A percentile compares a stretch with the other conserved stretches of the same genome.
These are phyloP conservation scores for Aureobasidium sp. DNA, from an alignment of 2,329 filamentous ascomycete genomes.

Conservation along the genomic window DNA sequence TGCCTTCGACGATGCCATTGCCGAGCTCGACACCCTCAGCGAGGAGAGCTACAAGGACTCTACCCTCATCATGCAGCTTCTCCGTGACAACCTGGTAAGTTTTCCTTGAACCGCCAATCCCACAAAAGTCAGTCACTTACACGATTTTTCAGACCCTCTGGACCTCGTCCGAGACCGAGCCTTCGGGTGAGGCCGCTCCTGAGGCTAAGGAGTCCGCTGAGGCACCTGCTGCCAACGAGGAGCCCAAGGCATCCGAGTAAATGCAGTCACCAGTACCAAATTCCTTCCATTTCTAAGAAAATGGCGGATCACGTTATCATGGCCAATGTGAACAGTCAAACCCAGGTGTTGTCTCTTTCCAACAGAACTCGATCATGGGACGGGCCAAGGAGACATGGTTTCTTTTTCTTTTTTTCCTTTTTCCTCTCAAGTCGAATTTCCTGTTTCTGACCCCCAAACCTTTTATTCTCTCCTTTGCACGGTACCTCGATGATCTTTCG, in stretches of 20 bases:
- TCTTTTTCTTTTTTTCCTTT: slow-evolving; percentile 14
- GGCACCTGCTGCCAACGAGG: slow-evolving; percentile 50
- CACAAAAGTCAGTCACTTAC: slow-evolving; percentile 22
- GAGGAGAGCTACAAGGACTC: slow-evolving; percentile 99
- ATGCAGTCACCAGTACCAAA: slow-evolving; percentile 11
- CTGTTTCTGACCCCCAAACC: slow-evolving; percentile 3
- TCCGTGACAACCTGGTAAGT: slow-evolving; percentile 85
- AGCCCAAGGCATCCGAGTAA: slow-evolving; percentile 40
- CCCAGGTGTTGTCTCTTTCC: slow-evolving; percentile 15
- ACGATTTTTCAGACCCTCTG: slow-evolving; percentile 70
- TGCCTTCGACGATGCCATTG: slow-evolving; percentile 94
- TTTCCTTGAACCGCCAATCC: background rate
- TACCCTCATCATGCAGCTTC: slow-evolving; percentile 96
- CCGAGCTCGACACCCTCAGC: slow-evolving; percentile 91
- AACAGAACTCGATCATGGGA: slow-evolving; percentile 15
- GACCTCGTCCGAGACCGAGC: slow-evolving; percentile 97
- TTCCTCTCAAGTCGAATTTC: slow-evolving; percentile 8
- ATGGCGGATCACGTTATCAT: slow-evolving; percentile 16
- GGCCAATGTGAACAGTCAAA: slow-evolving; percentile 17
- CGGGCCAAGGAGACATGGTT: slow-evolving; percentile 15
- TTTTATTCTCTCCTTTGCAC: slow-evolving; percentile 12
- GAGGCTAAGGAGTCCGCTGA: slow-evolving; percentile 47
- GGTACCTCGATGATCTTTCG: background rate
- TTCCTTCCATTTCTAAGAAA: slow-evolving; percentile 10
- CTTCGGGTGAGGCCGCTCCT: slow-evolving; percentile 46